Conservation (phyloP, 805 yeast genomes). For the Yarrowia keelungensis region DNA sequence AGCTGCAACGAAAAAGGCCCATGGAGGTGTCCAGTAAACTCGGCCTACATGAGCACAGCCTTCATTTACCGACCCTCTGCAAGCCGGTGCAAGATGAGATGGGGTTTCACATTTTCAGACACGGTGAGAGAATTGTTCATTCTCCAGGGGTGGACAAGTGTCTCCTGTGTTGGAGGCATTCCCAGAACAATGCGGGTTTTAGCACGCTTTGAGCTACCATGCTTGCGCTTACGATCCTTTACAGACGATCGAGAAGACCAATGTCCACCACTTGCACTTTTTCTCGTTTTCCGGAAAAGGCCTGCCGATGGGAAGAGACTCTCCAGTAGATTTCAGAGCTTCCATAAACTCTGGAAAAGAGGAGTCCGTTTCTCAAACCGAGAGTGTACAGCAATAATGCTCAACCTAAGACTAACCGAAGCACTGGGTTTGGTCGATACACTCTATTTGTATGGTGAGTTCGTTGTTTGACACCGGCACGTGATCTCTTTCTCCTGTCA, state of each 20-base stretch:
- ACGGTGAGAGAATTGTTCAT: too few species aligned
- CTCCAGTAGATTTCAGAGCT: too few species aligned
- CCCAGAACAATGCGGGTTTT: neutral
- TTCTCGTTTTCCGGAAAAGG: constrained; percentile 21
- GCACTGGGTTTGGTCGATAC: neutral
- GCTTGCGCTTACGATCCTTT: neutral
- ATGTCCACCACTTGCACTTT: neutral
- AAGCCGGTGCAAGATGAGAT: constrained; percentile 29
- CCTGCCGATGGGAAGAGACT: too few species aligned
- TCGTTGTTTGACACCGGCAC: neutral
- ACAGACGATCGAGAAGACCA: too few species aligned
- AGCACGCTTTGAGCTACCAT: constrained; percentile 9
- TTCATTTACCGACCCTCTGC: constrained; percentile 4
- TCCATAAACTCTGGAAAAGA: too few species aligned
- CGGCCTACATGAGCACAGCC: constrained; percentile 14
- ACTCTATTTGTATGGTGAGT: neutral
- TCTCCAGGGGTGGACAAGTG: too few species aligned
- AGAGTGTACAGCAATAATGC: constrained; percentile 7
- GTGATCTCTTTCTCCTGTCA: constrained; percentile 4
- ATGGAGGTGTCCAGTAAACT: neutral
- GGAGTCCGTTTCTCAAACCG: neutral
- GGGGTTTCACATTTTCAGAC: constrained; percentile 3
- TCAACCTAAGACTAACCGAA: constrained; percentile 12
- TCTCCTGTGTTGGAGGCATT: too few species aligned
- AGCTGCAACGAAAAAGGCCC: too few species aligned